Conservation (phyloP, 352 stramenopile genomes). For the Globisporangium cylindrosporum region DNA sequence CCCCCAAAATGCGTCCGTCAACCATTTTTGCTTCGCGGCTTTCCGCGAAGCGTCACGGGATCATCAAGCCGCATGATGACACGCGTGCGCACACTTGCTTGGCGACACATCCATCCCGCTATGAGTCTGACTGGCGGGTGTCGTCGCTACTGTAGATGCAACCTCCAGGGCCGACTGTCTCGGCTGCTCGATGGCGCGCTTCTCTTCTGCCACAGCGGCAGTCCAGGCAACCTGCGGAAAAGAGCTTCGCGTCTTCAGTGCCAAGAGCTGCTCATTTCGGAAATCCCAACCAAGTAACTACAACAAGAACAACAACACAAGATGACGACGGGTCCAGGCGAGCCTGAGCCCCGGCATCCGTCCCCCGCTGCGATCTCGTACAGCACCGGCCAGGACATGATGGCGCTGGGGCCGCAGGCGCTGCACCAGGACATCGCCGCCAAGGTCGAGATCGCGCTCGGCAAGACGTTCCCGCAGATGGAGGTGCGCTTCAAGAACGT, state of each 20-base stretch:
- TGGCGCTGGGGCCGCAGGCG: conserved; percentile 31
- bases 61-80: background rate
- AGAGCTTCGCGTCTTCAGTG: background rate
- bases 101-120: background rate
- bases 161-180: background rate
- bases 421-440: conserved; percentile 33
- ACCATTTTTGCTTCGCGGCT: background rate
- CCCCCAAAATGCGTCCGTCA: background rate
- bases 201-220: background rate
- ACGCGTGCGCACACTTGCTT: background rate
- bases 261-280: conserved; percentile 2
- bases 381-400: conserved; percentile 22
- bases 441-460: conserved; percentile 33
- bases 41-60: background rate
- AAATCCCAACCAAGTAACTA: conserved; percentile 1
- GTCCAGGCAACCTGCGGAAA: background rate
- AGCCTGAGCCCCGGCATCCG: conserved; percentile 3
- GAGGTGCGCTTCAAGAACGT: conserved; percentile 50
- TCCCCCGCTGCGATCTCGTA: conserved; percentile 23
- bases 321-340: conserved; percentile 8
- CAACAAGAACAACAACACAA: background rate
- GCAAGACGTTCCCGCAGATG: conserved; percentile 39
- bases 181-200: background rate
- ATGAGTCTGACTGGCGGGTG: background rate
- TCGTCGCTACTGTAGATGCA: background rate